Base-by-base conservation (phyloP, 805 yeast species). In the Metschnikowia gelsemii region DNA sequence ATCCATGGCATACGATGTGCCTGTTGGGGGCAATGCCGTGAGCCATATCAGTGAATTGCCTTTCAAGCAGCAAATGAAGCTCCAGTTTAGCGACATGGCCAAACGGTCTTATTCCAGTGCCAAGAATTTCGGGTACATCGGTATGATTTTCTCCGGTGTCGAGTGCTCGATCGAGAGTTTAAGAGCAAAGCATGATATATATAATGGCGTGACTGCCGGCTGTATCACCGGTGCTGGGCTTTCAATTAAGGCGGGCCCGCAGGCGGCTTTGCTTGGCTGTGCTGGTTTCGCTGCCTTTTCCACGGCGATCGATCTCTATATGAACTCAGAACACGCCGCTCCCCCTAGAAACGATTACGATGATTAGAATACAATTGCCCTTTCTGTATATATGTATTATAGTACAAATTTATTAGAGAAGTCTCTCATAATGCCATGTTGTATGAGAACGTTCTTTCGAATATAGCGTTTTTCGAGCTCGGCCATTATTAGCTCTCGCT, bases 281-380 rank as follows among this genome's bases (percentile, higher is more conserved):
- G 96, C 95, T 20, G 99, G 97, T 7, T 93, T 93, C 69, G 97
- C 98, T 2, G 96, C 93, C 6, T 93, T 93, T 62, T 84, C 95
- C 42, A 82, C 88, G 3, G 96, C 95, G 5, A 79, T 52, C 20
- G 56, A 52, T 37, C 53, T 52, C n/a, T 52, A 52, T 38, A 37
- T 52, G 47, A 38, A 51, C 23, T 44, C 50, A 6, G 56, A 52
- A 31, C 35, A 45, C n/a, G 48, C 50, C 6, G 53, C 53, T 35
- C 97, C 98, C 18, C 97, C 98, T 14, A 59, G 72, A 34, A 83
- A 86, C 57, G 98, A 93, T 66, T 93, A 89, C 64, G 95, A 89
- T 57, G 70, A 63, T 24, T 70, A 56, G 29, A 19, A n/a, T 24
- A 20, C 8, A n/a, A 17, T 7, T 20, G 26, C 14, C 3, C 11